Base-by-base conservation (phyloP, 192 early-diverging fungal species). In the Diversispora epigaea region DNA sequence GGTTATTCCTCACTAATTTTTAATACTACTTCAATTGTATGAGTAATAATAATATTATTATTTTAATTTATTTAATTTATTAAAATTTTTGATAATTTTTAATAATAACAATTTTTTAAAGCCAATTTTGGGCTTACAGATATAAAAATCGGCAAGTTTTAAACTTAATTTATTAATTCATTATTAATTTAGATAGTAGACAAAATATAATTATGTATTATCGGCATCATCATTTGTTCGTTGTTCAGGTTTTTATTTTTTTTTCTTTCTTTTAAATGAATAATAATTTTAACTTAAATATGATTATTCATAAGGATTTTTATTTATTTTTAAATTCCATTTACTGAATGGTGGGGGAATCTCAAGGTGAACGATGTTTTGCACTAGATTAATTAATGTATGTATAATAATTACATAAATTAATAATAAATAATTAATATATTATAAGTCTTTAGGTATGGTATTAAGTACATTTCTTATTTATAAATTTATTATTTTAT, bases 171-270 rank as follows among this genome's bases (percentile, higher is more conserved):
- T 17, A 1, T 54, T 17, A 54, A 11, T 50, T 50, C 4, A 54
- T 17, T 54, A 11, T 22, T 6, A 66, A 66, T 3, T n/a, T 2
- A 47, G 45, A 25, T 50, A 4, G 45, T 67, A 44, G 65, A 49
- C 17, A 49, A 67, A 49, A 44, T 90, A 91, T 80, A 92, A 92
- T 76, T 93, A 91, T 76, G 81, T 92, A 32, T 57, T 90, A 6
- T 86, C 84, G 8, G 89, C 90, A 10, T 88, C 88, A 46, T 85
- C 43, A 66, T 87, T n/a, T 84, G 81, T 47, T 76, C 86, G 76
- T 79, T 79, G 12, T 62, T 41, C 40, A 58, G 56, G 71, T 73
- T 32, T 32, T 32, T 2, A 32, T 32, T 32, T 32, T 32, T 32
- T 32, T 32, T 32, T 32, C 25, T 32, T 32, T 32, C 25, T 32